phyloP scores from a whole-genome alignment of 805 yeast genomes.

The Isabelozyma pseudorhagii region DNA sequence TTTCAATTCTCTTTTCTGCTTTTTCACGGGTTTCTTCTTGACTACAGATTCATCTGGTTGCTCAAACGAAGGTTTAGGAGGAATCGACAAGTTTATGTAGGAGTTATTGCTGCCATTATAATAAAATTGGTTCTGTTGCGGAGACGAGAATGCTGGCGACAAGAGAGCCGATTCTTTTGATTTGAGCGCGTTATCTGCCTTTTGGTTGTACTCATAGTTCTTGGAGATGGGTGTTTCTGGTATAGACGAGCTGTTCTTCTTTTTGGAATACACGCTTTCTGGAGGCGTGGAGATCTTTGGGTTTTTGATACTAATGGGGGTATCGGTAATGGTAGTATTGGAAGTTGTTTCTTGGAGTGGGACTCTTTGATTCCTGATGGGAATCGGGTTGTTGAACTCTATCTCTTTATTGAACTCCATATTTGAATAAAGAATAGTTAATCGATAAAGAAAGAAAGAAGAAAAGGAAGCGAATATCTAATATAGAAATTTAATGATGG shows the following conservation, averaged over 20 bases:
- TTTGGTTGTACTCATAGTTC: constrained; percentile 2
- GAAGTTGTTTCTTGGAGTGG: neutral
- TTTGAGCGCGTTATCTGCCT: constrained; percentile 2
- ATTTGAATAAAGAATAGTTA: neutral
- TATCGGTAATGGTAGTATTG: constrained; percentile 12
- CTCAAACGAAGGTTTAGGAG: constrained; percentile 9
- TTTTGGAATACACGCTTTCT: constrained; percentile 16
- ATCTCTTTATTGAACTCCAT: neutral
- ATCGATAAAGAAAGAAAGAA: neutral
- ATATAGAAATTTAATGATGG: neutral
- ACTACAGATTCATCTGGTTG: constrained; percentile 26
- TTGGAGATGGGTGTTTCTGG: constrained; percentile 8
- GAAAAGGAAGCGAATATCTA: neutral
- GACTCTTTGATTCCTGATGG: neutral
- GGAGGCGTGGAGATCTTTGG: constrained; percentile 38
- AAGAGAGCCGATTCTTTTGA: constrained; percentile 16
- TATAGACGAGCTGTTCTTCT: constrained; percentile 6
- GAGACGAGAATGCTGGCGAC: constrained; percentile 48
- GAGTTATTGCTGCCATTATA: constrained; percentile 1
- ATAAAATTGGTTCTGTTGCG: constrained; percentile 26
- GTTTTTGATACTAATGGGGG: constrained; percentile 19
- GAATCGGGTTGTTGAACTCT: neutral
- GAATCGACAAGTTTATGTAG: neutral
- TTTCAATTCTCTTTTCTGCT: constrained; percentile 23
- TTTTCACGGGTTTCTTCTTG: constrained; percentile 24